These are phyloP conservation scores for Colletotrichum lindemuthianum DNA, from an alignment of 2,329 filamentous ascomycete genomes.

Conservation along the genomic window DNA sequence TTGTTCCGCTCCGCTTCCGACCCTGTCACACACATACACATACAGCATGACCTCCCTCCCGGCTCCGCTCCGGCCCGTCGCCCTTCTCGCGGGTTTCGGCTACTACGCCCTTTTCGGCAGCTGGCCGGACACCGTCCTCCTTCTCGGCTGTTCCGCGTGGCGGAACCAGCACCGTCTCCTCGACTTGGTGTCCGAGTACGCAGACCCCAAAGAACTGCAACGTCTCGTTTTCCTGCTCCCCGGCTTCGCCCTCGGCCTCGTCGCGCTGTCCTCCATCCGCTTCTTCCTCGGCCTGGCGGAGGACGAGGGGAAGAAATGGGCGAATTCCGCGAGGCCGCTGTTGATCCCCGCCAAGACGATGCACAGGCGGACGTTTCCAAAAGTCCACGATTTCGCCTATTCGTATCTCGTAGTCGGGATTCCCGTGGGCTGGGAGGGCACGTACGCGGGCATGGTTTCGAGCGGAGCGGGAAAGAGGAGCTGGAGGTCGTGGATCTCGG, in stretches of 20 bases:
- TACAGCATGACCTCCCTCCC: conserved; percentile 20
- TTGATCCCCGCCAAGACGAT: conserved; percentile 73
- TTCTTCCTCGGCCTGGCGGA: conserved; percentile 1
- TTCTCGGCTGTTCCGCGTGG: conserved; percentile 41
- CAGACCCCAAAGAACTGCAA: conserved; percentile 6
- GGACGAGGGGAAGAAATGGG: conserved; percentile 30
- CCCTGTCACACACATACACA: neutral
- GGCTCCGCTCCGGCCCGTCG: conserved; percentile 17
- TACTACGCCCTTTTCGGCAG: conserved; percentile 39
- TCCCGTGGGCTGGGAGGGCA: conserved; percentile 70
- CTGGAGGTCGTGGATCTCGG: conserved; percentile 45
- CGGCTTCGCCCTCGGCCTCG: conserved; percentile 20
- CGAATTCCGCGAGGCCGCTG: conserved; percentile 52
- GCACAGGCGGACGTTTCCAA: conserved; percentile 74
- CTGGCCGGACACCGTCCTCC: conserved; percentile 40
- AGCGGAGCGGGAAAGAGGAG: conserved; percentile 42
- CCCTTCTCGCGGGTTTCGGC: conserved; percentile 32
- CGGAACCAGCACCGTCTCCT: conserved; percentile 15
- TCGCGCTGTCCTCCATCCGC: conserved; percentile 5
- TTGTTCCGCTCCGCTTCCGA: neutral
- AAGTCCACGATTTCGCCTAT: conserved; percentile 74
- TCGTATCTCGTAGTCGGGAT: conserved; percentile 76
- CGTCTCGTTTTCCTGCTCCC: conserved; percentile 10
- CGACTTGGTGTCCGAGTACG: neutral
- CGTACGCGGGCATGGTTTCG: conserved; percentile 66